phyloP scores from a whole-genome alignment of 1,284 basidiomycete genomes.

The Caloboletus inedulis region DNA sequence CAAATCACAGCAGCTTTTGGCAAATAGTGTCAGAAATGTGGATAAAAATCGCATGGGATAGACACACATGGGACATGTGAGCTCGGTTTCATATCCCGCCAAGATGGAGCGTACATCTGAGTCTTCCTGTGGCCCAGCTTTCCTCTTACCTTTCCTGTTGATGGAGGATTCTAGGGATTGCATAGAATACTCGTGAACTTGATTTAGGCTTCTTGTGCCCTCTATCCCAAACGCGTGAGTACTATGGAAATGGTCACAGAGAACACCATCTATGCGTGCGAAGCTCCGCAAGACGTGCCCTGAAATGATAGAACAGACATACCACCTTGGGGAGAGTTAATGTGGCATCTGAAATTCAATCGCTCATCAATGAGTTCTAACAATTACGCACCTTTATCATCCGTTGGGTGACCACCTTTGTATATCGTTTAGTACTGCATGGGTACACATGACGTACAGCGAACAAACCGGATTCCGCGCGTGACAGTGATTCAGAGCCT shows the following conservation, averaged over 20 bases:
- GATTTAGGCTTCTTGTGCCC: neutral
- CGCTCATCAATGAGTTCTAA: neutral
- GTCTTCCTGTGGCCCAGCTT: slow-evolving; percentile 11
- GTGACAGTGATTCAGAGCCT: neutral
- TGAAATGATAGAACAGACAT: slow-evolving; percentile 8
- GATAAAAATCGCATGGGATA: neutral
- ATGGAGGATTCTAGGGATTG: neutral
- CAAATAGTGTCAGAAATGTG: slow-evolving; percentile 4
- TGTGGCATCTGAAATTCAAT: neutral
- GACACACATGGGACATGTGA: slow-evolving; percentile 56
- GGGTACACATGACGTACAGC: neutral
- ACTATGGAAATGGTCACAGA: neutral
- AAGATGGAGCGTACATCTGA: slow-evolving; percentile 26
- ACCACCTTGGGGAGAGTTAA: slow-evolving; percentile 11
- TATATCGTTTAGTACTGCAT: slow-evolving; percentile 1
- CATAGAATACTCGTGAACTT: neutral
- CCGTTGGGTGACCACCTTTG: slow-evolving; percentile 9
- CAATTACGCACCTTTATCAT: slow-evolving; percentile 8
- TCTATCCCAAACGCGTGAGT: slow-evolving; percentile 12
- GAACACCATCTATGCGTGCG: neutral
- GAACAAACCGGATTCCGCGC: slow-evolving; percentile 9
- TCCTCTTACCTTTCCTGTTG: slow-evolving; percentile 28
- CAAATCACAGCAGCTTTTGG: slow-evolving; percentile 51
- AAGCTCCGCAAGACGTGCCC: neutral
- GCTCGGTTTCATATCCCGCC: slow-evolving; percentile 46